Conservation (phyloP, 2,329 filamentous ascomycete species). For the Colletotrichum gloeosporioides region DNA sequence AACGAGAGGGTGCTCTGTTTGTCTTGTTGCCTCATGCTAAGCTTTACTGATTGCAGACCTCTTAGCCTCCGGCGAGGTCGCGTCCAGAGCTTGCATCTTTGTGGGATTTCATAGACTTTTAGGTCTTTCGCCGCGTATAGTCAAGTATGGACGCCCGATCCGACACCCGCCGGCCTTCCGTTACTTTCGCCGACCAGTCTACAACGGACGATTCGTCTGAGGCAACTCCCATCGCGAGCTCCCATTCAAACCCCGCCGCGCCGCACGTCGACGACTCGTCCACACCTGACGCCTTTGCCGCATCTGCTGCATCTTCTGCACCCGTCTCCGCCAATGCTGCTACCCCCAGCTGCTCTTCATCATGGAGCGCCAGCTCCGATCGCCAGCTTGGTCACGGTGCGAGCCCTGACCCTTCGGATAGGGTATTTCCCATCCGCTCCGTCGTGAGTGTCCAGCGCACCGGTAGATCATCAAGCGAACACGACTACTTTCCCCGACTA, state of each 20-base stretch:
- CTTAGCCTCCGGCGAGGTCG: conserved; percentile 13
- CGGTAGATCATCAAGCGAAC: conserved; percentile 41
- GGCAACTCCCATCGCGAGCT: conserved; percentile 10
- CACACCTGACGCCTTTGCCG: not conserved
- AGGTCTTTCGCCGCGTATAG: not conserved
- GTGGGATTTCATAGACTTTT: not conserved
- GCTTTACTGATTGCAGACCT: not conserved
- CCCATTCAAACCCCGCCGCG: not conserved
- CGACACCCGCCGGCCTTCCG: conserved; percentile 4
- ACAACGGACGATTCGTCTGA: conserved; percentile 2
- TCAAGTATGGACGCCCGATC: conserved; percentile 4
- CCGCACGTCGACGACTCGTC: not conserved
- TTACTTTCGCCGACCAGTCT: not conserved
- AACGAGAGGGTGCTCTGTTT: not conserved
- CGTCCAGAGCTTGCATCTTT: conserved; percentile 2
- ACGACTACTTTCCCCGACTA: conserved; percentile 41
- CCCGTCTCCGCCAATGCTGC: conserved; percentile 22
- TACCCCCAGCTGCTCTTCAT: conserved; percentile 36
- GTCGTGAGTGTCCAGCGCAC: conserved; percentile 73
- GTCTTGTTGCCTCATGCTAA: conserved; percentile 12
- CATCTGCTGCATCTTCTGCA: not conserved
- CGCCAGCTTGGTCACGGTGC: conserved; percentile 38
- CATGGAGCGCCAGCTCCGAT: conserved; percentile 48
- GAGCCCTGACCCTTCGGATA: conserved; percentile 50
- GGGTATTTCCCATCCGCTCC: conserved; percentile 84